Base-by-base conservation (phyloP, 805 yeast species). In the Starmerella apis region DNA sequence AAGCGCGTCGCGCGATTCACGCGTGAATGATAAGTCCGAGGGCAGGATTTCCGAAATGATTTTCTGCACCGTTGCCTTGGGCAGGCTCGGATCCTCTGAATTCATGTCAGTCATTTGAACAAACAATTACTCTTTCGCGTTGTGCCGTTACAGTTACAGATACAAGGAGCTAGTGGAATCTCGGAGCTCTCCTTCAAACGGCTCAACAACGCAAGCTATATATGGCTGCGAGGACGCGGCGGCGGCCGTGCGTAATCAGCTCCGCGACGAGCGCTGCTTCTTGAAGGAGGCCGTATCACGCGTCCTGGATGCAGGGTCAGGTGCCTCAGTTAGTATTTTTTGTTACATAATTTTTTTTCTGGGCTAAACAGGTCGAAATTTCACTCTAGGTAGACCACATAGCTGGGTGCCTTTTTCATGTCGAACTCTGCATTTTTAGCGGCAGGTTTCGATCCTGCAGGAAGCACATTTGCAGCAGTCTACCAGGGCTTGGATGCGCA, bases 1-100 rank as follows among this genome's bases (percentile, higher is more conserved):
- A 41, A 92, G 77, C 39, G 95, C 92, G 61, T 90, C 97, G 51
- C 96, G 73, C 2, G 96, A 94, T 57, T 92, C 97, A 58, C 88
- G 84, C 36, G 95, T 79, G 59, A 90, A 86, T 6, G 88, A 80
- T 50, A 85, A 73, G 62, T 88, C 96, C n/a, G 78, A 69, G 16
- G 96, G 96, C 27, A 90, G 71, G 30, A 92, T 84, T 61, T 92
- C 98, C 3, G 87, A 75, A 18, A 92, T 81, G 44, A 92, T 86
- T 65, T 92, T 92, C 64, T 90, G 97, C 1, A 92, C 97, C 0
- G 98, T 92, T 2, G 98, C 98, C 54, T 62, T 62, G 24, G 65
- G 70, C 43, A 66, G 58, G 55, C 67, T 63, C 49, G 66, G 57
- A 22, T 66, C 70, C 54, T 66, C 69, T 11, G 57, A 36, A 23